These are phyloP conservation scores for Carex parvula DNA, from an alignment of 176 grass and related monocot species.

Conservation along the genomic window DNA sequence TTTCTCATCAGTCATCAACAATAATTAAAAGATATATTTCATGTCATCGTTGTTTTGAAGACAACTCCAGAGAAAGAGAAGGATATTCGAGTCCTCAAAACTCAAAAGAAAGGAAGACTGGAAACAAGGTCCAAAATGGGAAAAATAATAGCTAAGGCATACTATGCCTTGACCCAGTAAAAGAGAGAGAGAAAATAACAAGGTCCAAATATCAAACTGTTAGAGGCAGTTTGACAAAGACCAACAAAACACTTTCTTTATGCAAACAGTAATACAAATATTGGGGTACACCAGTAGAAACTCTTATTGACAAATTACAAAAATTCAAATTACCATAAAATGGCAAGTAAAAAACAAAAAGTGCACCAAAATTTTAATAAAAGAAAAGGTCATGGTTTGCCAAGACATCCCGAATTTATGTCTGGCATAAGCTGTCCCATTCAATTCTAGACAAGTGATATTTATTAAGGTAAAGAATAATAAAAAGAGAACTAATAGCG, in stretches of 20 bases:
- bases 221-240: neutral
- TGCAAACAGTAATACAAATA: neutral
- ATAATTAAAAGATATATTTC: too few relatives aligned
- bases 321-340: neutral
- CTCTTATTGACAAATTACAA: conserved; percentile 19
- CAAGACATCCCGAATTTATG: conserved; percentile 11
- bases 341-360: conserved; percentile 28
- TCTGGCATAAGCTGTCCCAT: conserved; percentile 6
- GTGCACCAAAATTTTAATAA: conserved; percentile 45
- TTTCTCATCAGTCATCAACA: too few relatives aligned
- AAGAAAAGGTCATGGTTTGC: conserved; percentile 32
- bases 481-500: conserved; percentile 63
- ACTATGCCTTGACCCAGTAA: neutral
- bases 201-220: neutral
- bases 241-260: neutral
- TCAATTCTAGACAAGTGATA: conserved; percentile 13
- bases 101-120: too few relatives aligned
- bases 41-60: too few relatives aligned
- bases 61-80: too few relatives aligned
- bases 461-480: conserved; percentile 41
- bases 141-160: neutral
- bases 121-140: too few relatives aligned
- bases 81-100: too few relatives aligned
- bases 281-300: neutral
- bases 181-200: neutral